Evolutionary conservation across 2,329 filamentous ascomycete genomes (phyloP), one percentile per base, ranked within the genome.

Genomic region (Colletotrichum shisoi): DNA sequence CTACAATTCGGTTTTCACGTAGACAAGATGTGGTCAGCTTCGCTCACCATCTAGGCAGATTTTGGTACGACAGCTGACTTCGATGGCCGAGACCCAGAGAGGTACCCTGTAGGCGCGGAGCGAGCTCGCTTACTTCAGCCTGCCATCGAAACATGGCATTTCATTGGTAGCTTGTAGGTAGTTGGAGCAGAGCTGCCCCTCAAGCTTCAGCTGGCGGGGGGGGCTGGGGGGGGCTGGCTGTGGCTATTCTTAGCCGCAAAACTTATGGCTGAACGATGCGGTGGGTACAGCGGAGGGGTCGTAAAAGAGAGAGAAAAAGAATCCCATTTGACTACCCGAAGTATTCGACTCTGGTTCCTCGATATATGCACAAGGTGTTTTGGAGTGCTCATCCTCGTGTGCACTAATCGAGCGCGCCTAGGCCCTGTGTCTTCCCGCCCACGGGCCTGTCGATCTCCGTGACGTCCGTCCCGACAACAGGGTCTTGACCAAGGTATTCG

Each of bases 151-250:
- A 34, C n/a, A 15, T 44, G 48, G 15, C 40, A 21, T n/a, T 34
- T 53, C 17, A 56, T 62, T 62, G 49, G 62, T 45, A 31, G 34
- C 8, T 13, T n/a, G 49, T 49, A 54, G 49, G 62, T 45, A 31
- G 34, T 9, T 13, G 15, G 42, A 15, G 31, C n/a, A 42, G 24
- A 49, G 45, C 54, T 27, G 31, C 31, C 34, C 31, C 56, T 24
- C 31, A 34, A 34, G 31, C 31, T 34, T 34, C 34, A 44, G 42
- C 34, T 56, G 53, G 27, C 42, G 61, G 53, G 60, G n/a, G n/a
- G n/a, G n/a, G n/a, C n/a, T n/a, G n/a, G n/a, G n/a, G n/a, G n/a
- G n/a, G 12, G 11, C 19, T 39, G 44, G 45, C 24, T 39, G 48
- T 54, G 34, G 57, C 45, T 59, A 51, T 59, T 62, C 57, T 37